Conservation (phyloP, 352 stramenopile genomes). For the Phytophthora multivora region DNA sequence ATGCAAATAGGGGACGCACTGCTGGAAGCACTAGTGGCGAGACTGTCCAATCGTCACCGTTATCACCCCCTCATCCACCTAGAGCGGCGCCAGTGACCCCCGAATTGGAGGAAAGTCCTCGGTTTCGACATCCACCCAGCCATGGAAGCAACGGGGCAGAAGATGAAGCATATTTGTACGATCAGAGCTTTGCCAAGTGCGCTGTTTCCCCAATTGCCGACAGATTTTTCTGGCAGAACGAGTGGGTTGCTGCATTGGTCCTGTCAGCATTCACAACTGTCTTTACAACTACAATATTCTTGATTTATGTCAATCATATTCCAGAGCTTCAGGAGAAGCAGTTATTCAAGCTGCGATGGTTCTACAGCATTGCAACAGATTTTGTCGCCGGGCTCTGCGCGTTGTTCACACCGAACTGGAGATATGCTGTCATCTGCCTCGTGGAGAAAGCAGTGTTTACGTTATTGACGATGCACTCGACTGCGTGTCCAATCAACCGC, state of each 20-base stretch:
- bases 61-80: constrained; percentile 8
- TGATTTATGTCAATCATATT: constrained; percentile 49
- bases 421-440: constrained; percentile 68
- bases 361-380: constrained; percentile 65
- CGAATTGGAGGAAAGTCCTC: constrained; percentile 11
- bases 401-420: constrained; percentile 67
- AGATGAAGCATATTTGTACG: constrained; percentile 22
- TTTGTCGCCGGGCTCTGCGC: constrained; percentile 61
- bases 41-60: constrained; percentile 28
- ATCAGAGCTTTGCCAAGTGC: constrained; percentile 36
- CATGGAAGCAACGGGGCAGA: constrained; percentile 19
- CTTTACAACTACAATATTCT: constrained; percentile 43
- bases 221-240: constrained; percentile 45
- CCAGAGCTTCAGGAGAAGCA: constrained; percentile 53
- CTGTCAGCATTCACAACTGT: constrained; percentile 38
- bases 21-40: constrained; percentile 30
- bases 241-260: constrained; percentile 56
- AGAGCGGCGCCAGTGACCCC: constrained; percentile 5
- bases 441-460: constrained; percentile 74
- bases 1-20: constrained; percentile 27
- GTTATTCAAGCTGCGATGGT: constrained; percentile 57
- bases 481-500: constrained; percentile 74
- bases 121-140: constrained; percentile 6
- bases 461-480: constrained; percentile 68
- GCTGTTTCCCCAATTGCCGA: constrained; percentile 43